Conservation (phyloP, 2,329 filamentous ascomycete species). For the Zarea fungicola region DNA sequence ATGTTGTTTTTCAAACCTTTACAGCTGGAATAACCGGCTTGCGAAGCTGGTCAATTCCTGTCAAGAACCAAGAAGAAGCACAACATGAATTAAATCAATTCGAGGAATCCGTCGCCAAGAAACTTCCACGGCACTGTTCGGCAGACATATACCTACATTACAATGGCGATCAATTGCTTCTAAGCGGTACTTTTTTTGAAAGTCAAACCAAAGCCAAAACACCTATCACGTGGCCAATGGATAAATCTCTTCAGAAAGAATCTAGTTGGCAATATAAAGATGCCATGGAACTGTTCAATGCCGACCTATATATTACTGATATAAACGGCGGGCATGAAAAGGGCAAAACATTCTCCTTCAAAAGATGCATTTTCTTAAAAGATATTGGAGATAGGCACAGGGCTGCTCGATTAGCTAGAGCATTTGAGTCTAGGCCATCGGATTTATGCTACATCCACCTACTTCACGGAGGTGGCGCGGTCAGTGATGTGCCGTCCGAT, state of each 20-base stretch:
- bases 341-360: conserved; percentile 59
- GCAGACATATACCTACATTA: conserved; percentile 53
- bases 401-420: conserved; percentile 33
- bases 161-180: conserved; percentile 37
- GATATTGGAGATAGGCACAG: conserved; percentile 33
- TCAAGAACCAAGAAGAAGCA: conserved; percentile 22
- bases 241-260: conserved; percentile 15
- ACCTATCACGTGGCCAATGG: conserved; percentile 29
- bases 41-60: background rate
- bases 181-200: conserved; percentile 50
- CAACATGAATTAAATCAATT: conserved; percentile 34
- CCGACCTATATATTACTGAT: conserved; percentile 54
- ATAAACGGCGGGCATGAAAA: conserved; percentile 56
- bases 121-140: conserved; percentile 39
- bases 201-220: conserved; percentile 15
- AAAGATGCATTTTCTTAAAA: conserved; percentile 57
- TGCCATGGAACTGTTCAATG: conserved; percentile 47
- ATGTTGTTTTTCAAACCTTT: conserved; percentile 44
- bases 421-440: conserved; percentile 44
- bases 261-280: conserved; percentile 32
- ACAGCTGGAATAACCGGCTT: background rate
- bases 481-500: conserved; percentile 38
- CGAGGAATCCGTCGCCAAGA: conserved; percentile 31
- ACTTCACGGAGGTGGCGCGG: conserved; percentile 52
- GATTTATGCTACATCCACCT: conserved; percentile 57